Base-by-base conservation (phyloP, 169 alveolate genomes). In the Eimeria praecox region DNA sequence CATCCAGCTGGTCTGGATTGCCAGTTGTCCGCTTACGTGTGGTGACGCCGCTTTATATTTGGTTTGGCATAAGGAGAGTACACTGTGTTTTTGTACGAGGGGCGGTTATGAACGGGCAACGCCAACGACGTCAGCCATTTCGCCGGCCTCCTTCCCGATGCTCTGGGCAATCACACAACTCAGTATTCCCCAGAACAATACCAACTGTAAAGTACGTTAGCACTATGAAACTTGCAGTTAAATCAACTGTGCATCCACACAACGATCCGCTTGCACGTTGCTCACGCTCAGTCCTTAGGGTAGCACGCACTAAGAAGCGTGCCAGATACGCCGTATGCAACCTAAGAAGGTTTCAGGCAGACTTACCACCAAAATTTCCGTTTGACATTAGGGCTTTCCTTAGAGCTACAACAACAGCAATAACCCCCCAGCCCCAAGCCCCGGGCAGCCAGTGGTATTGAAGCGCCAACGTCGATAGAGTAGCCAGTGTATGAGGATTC, bases 391-490 rank as follows among this genome's bases (percentile, higher is more conserved):
- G 42, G 27, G 27, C 20, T 27, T 46, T 78, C 33, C 0, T 30
- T 12, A 30, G 46, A 40, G 64, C 66, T 8, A 78, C 44, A 44
- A 73, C n/a, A n/a, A n/a, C n/a, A n/a, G 14, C 30, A 78, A 49
- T 66, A 46, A n/a, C 88, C 88, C 88, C 12, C 88, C 88, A 78
- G 88, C 88, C 88, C 88, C 88, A 78, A 78, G 88, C 88, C 88
- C 88, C 30, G 9, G 30, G 88, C 42, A 12, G 88, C 56, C 88
- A 27, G 27, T 38, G 66, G 44, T 44, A 22, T 24, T 24, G 54
- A 64, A 78, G 3, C 9, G 66, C 59, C 59, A 30, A 30, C n/a
- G n/a, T 78, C 69, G 9, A 44, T 0, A 49, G 12, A 2, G 46
- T 30, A 27, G 1, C 46, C 14, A 27, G 44, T 2, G 42, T 10